phyloP scores from a whole-genome alignment of 345 rosid species.

The Acer campestre region DNA sequence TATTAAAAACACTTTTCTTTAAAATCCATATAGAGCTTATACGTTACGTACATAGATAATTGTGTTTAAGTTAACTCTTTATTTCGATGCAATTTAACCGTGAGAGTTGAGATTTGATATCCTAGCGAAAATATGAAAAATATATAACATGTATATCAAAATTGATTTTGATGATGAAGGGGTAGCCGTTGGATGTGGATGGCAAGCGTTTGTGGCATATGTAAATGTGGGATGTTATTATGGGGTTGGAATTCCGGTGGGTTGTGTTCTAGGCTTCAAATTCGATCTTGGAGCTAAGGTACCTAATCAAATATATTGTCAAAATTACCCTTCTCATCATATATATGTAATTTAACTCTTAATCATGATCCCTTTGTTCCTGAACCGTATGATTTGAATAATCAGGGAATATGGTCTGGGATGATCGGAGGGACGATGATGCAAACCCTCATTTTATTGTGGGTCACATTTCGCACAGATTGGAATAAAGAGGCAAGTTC shows the following conservation, averaged over 20 bases:
- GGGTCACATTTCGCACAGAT: slow-evolving; percentile 49
- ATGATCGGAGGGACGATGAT: slow-evolving; percentile 63
- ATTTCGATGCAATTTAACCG: background rate
- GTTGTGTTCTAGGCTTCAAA: slow-evolving; percentile 60
- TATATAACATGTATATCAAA: background rate
- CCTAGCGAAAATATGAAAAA: background rate
- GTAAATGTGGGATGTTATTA: slow-evolving; percentile 70
- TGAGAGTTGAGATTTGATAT: background rate
- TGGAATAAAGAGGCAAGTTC: slow-evolving; percentile 57
- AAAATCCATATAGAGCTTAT: too few species aligned
- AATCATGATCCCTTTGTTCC: background rate
- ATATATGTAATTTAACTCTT: background rate
- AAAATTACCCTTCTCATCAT: background rate
- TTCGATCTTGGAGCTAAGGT: slow-evolving; percentile 58
- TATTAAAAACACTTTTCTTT: too few species aligned
- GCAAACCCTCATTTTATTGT: slow-evolving; percentile 56
- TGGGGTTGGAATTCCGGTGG: slow-evolving; percentile 56
- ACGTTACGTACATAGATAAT: too few species aligned
- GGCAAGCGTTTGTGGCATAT: slow-evolving; percentile 71
- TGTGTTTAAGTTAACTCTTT: too few species aligned
- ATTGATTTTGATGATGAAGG: slow-evolving; percentile 31
- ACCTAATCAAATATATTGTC: background rate
- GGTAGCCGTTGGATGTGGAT: slow-evolving; percentile 82
- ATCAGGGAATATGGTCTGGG: slow-evolving; percentile 64
- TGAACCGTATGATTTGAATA: background rate